These are phyloP conservation scores for Vachellia collinsii DNA, from an alignment of 306 rosid genomes.

Conservation along the genomic window DNA sequence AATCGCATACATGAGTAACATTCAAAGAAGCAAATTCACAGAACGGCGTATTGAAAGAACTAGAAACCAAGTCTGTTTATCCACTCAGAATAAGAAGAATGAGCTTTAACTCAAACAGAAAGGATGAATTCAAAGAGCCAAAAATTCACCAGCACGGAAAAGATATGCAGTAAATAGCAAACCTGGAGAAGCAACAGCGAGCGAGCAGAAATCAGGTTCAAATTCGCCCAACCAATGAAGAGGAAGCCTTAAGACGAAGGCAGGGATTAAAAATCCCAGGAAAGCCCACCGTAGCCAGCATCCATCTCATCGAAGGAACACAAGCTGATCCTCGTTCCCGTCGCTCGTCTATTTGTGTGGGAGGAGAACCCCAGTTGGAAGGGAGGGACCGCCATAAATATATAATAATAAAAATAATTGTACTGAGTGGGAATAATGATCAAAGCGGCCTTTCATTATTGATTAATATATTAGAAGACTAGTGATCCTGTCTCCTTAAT, in stretches of 20 bases:
- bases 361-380: constrained; percentile 31
- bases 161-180: constrained; percentile 25
- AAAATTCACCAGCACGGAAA: not conserved
- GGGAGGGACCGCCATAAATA: constrained; percentile 54
- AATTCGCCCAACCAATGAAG: constrained; percentile 31
- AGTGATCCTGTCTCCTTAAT: not conserved
- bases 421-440: constrained; percentile 16
- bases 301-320: constrained; percentile 38
- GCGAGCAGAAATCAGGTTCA: constrained; percentile 28
- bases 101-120: not conserved
- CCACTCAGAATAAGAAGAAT: constrained; percentile 9
- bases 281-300: constrained; percentile 30
- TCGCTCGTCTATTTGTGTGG: constrained; percentile 33
- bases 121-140: not conserved
- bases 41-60: not conserved
- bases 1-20: constrained; percentile 5
- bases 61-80: constrained; percentile 4
- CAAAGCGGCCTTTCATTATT: not conserved
- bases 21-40: constrained; percentile 23
- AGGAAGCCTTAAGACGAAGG: constrained; percentile 25
- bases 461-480: not conserved
- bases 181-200: constrained; percentile 47
- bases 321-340: constrained; percentile 47
- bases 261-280: constrained; percentile 44
- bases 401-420: constrained; percentile 9